These are phyloP conservation scores for Exutisphaerella laricina DNA, from an alignment of 2,329 filamentous ascomycete genomes.

Conservation along the genomic window DNA sequence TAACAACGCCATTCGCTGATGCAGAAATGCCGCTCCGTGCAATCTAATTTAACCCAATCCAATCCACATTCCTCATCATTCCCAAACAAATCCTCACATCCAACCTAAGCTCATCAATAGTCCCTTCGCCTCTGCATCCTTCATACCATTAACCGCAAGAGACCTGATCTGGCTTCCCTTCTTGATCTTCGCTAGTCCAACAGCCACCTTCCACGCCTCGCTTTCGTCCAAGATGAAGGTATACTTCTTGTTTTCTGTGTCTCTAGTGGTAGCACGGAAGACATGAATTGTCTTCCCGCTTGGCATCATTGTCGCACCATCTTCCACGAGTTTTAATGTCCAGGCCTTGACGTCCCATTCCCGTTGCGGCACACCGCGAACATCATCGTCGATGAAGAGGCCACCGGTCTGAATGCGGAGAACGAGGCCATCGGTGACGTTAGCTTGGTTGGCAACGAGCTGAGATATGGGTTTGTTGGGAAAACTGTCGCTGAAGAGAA, in stretches of 20 bases:
- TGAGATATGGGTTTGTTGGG: slow-evolving; percentile 86
- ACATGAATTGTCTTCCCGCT: slow-evolving; percentile 46
- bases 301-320: slow-evolving; percentile 33
- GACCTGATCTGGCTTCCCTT: slow-evolving; percentile 52
- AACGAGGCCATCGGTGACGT: slow-evolving; percentile 87
- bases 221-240: slow-evolving; percentile 55
- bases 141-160: slow-evolving; percentile 50
- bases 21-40: slow-evolving; percentile 4
- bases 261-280: slow-evolving; percentile 53
- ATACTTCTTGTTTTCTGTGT: slow-evolving; percentile 56
- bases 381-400: slow-evolving; percentile 94
- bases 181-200: slow-evolving; percentile 52
- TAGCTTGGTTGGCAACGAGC: slow-evolving; percentile 74
- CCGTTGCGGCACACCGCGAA: slow-evolving; percentile 82
- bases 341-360: slow-evolving; percentile 99
- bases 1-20: slow-evolving; percentile 9
- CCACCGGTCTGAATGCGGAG: slow-evolving; percentile 90
- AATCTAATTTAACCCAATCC: background rate
- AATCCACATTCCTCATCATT: background rate
- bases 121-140: slow-evolving; percentile 39
- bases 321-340: slow-evolving; percentile 89
- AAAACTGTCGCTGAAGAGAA: slow-evolving; percentile 84
- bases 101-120: slow-evolving; percentile 34
- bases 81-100: slow-evolving; percentile 19
- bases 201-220: slow-evolving; percentile 58